Conservation (phyloP, 2,329 filamentous ascomycete species). For the Calonectria fujianensis region DNA sequence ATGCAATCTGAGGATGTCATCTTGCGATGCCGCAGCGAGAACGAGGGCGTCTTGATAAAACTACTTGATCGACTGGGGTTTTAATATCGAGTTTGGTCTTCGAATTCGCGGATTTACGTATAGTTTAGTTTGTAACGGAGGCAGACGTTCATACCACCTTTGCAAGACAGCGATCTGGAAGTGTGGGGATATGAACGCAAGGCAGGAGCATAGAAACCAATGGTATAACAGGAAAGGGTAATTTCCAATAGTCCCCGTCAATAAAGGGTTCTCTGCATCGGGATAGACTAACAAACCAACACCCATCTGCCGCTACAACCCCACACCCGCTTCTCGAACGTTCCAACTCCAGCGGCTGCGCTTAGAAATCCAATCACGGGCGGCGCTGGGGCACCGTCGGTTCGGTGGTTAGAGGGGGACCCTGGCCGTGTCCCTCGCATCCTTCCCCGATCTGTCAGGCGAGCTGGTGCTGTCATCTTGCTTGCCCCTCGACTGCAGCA, state of each 20-base stretch:
- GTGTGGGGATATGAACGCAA: no score
- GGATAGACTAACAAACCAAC: neutral
- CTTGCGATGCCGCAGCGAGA: neutral
- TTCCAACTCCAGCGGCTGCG: conserved; percentile 50
- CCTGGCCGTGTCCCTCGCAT: conserved; percentile 17
- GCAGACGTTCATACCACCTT: no score
- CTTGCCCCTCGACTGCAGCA: conserved; percentile 9
- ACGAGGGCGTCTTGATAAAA: neutral
- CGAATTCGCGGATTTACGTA: neutral
- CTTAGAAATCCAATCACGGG: conserved; percentile 56
- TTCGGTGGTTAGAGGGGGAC: conserved; percentile 21
- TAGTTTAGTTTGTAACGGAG: neutral
- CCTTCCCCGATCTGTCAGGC: neutral
- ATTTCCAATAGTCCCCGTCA: neutral
- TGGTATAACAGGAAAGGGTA: neutral
- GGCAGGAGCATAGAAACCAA: neutral
- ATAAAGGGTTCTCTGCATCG: neutral
- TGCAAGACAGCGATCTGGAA: no score
- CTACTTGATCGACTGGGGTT: neutral
- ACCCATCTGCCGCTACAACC: neutral
- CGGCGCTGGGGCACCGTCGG: conserved; percentile 7
- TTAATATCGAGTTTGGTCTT: neutral
- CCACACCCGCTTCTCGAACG: conserved; percentile 52
- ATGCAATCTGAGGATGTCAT: neutral
- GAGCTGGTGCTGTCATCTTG: conserved; percentile 14